Conservation (phyloP, 2,329 filamentous ascomycete species). For the Ramichloridium luteum region DNA sequence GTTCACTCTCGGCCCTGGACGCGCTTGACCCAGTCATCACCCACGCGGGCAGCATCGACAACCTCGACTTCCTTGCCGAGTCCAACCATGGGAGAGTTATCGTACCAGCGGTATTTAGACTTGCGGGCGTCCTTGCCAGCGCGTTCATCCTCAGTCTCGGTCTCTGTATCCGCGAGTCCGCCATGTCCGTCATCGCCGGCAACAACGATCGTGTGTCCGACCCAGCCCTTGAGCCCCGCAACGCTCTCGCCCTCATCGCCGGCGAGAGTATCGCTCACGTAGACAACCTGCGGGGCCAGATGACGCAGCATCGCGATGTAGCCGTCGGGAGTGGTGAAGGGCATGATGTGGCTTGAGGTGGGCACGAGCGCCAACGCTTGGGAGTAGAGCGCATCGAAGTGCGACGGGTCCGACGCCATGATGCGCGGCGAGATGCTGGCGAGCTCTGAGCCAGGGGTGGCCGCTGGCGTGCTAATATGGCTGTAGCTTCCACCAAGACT, state of each 20-base stretch:
- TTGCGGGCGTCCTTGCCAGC: conserved; percentile 24
- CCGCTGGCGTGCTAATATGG: conserved; percentile 59
- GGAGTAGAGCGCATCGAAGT: conserved; percentile 68
- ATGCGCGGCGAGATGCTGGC: conserved; percentile 31
- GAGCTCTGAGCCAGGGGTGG: conserved; percentile 50
- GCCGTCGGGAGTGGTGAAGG: conserved; percentile 72
- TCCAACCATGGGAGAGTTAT: conserved; percentile 67
- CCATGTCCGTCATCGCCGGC: conserved; percentile 64
- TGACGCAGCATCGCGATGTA: conserved; percentile 80
- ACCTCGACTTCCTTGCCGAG: conserved; percentile 78
- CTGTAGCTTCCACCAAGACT: conserved; percentile 73
- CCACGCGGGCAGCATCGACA: conserved; percentile 68
- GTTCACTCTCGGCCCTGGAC: conserved; percentile 50
- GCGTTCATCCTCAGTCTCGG: conserved; percentile 49
- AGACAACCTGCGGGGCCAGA: conserved; percentile 72
- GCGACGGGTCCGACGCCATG: conserved; percentile 28
- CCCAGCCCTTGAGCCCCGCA: conserved; percentile 52
- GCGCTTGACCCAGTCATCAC: conserved; percentile 76
- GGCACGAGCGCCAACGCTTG: conserved; percentile 72
- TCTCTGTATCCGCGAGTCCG: conserved; percentile 70
- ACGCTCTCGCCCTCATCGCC: conserved; percentile 64
- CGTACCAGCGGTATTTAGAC: conserved; percentile 57
- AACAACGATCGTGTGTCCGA: conserved; percentile 49
- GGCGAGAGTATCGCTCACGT: conserved; percentile 58
- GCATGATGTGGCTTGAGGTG: conserved; percentile 74